Evolutionary conservation across 2,329 filamentous ascomycete species (phyloP), one percentile per base, ranked within the genome.

Genomic region (Rasamsonia emersonii): DNA sequence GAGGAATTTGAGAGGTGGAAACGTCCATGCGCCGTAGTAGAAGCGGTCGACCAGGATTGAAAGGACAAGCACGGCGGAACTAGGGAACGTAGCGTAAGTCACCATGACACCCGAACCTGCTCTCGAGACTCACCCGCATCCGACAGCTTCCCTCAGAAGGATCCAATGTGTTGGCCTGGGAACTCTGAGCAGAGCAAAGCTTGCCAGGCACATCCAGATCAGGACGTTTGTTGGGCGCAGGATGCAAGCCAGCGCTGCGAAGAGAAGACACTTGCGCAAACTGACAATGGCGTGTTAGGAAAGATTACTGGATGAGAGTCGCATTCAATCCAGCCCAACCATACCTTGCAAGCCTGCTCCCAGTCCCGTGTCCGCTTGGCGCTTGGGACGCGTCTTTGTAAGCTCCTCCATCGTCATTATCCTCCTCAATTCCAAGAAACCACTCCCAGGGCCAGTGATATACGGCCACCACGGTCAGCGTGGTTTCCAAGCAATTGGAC

Each of bases 401-500:
- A n/a, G n/a, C 32, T 18, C 23, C 42, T 43, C 47, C 41, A 30
- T 47, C 30, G 16, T 60, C 53, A 37, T 63, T 59, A 36, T 56
- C 56, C 47, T 67, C 67, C 30, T 53, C 51, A 6, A 57, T 50
- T 26, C 60, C 57, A 24, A 61, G 55, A 21, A 79, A 67, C 58
- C 84, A 70, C 36, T 75, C 67, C 88, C 91, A 96, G 9, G 91
- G 89, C 83, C 86, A 96, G 46, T 79, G 75, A 53, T 77, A 77
- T 27, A 96, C 65, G 2, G 86, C 89, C 47, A 77, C 69, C 37
- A 82, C 68, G 4, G 89, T 95, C 45, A 98, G 63, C 1, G 82
- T 83, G n/a, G 82, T 86, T 65, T 98, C 91, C 4, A 96, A 66
- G 32, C 80, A 91, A 61, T 98, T 98, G 33, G 89, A 95, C 51